Percentiles rank a stretch among this genome's conserved stretches.
phyloP scores from a whole-genome alignment of 352 stramenopile genomes.

The Globisporangium nunn region DNA sequence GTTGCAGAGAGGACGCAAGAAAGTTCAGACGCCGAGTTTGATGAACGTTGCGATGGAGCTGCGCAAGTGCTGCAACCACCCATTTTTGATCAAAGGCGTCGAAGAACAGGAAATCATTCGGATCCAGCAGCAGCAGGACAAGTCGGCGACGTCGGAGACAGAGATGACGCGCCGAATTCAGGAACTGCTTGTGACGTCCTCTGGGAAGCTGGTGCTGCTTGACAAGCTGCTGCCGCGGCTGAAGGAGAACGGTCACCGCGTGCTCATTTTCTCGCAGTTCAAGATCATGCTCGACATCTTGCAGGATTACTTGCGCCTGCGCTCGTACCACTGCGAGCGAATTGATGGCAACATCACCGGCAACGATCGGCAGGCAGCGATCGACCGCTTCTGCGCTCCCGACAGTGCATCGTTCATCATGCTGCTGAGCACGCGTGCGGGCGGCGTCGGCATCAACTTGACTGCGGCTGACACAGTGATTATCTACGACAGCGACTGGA shows the following conservation, averaged over 20 bases:
- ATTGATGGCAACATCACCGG: slow-evolving; percentile 99
- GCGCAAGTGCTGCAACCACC: slow-evolving; percentile 93
- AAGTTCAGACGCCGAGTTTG: slow-evolving; percentile 59
- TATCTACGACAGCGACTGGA: slow-evolving; percentile 99
- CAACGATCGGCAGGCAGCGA: slow-evolving; percentile 91
- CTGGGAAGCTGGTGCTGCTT: slow-evolving; percentile 97
- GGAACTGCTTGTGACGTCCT: slow-evolving; percentile 91
- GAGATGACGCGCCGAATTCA: slow-evolving; percentile 53
- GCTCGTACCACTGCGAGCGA: slow-evolving; percentile 92
- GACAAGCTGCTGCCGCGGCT: slow-evolving; percentile 98
- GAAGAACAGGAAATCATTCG: slow-evolving; percentile 72
- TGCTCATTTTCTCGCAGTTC: slow-evolving; percentile 99
- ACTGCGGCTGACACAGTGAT: slow-evolving; percentile 85
- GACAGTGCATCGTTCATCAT: slow-evolving; percentile 91
- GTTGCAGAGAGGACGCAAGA: slow-evolving; percentile 1
- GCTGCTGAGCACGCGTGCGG: slow-evolving; percentile 96
- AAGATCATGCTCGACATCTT: slow-evolving; percentile 98
- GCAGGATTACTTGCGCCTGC: slow-evolving; percentile 94
- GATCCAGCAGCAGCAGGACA: slow-evolving; percentile 40
- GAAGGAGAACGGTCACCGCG: slow-evolving; percentile 92
- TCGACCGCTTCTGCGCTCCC: slow-evolving; percentile 86
- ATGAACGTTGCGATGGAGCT: slow-evolving; percentile 94
- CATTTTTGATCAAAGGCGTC: slow-evolving; percentile 89
- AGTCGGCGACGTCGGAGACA: slow-evolving; percentile 40
- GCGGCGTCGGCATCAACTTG: slow-evolving; percentile 98